These are phyloP conservation scores for Trichosanthes truncata DNA, from an alignment of 306 rosid genomes.

Conservation along the genomic window DNA sequence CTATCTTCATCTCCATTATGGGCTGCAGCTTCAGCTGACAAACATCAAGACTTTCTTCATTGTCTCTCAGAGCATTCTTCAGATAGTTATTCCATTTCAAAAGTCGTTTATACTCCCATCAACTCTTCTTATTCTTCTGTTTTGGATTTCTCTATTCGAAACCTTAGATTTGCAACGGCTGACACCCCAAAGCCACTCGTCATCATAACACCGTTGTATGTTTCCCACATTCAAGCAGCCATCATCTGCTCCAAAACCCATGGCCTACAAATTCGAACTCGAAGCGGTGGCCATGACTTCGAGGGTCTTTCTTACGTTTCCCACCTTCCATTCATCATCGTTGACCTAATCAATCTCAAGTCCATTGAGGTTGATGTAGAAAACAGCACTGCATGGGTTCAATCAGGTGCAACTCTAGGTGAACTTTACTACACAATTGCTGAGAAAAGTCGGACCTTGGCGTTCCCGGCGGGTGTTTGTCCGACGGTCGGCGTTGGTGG, in stretches of 20 bases:
- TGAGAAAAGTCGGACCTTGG: conserved; percentile 15
- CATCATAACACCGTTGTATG: not conserved
- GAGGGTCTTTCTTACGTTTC: conserved; percentile 3
- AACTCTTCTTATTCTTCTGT: not conserved
- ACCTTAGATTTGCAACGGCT: not conserved
- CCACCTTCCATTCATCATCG: conserved; percentile 16
- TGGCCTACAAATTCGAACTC: not conserved
- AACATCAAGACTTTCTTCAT: not conserved
- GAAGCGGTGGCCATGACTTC: conserved; percentile 2
- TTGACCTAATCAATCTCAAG: conserved; percentile 29
- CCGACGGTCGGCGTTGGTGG: conserved; percentile 55
- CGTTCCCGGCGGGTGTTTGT: conserved; percentile 65
- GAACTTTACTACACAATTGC: conserved; percentile 15
- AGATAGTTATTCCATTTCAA: not conserved
- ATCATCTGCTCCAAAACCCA: not conserved
- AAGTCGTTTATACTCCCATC: not conserved
- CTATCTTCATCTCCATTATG: not conserved
- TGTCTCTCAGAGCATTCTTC: not conserved
- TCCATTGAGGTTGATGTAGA: conserved; percentile 24
- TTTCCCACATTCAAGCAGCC: not conserved
- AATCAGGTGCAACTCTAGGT: conserved; percentile 59
- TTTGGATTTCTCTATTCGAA: not conserved
- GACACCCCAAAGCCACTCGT: not conserved
- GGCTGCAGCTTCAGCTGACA: not conserved
- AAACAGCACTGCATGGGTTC: conserved; percentile 31